phyloP scores from a whole-genome alignment of 192 early-diverging fungal genomes.

The Mortierella hygrophila region DNA sequence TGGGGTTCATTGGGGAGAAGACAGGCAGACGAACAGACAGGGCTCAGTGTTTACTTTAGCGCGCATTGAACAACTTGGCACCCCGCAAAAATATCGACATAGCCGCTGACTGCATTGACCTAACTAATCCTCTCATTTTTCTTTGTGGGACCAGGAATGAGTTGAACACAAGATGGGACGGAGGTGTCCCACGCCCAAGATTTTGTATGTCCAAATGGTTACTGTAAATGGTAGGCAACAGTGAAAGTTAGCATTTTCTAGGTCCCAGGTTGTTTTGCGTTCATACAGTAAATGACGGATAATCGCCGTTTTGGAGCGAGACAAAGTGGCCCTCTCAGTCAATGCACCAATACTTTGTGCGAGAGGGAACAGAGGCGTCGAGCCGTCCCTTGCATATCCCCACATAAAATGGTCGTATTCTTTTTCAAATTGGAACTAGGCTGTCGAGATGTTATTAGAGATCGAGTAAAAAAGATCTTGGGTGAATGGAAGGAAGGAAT shows the following conservation, averaged over 20 bases:
- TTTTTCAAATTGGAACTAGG: no score
- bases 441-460: no score
- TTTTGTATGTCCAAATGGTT: not conserved
- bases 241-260: not conserved
- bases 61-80: not conserved
- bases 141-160: not conserved
- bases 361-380: not conserved
- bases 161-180: no score
- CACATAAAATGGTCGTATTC: not conserved
- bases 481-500: not conserved
- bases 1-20: not conserved
- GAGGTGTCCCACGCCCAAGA: not conserved
- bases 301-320: not conserved
- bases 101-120: not conserved
- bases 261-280: not conserved
- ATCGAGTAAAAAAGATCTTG: no score
- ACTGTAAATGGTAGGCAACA: not conserved
- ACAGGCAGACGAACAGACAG: not conserved
- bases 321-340: not conserved
- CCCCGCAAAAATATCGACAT: not conserved
- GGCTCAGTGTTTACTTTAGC: not conserved
- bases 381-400: not conserved
- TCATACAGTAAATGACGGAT: not conserved
- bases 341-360: not conserved
- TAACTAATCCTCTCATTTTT: not conserved